These are phyloP conservation scores for Cutaneotrichosporon daszewskae DNA, from an alignment of 1,284 basidiomycete genomes.

Conservation along the genomic window DNA sequence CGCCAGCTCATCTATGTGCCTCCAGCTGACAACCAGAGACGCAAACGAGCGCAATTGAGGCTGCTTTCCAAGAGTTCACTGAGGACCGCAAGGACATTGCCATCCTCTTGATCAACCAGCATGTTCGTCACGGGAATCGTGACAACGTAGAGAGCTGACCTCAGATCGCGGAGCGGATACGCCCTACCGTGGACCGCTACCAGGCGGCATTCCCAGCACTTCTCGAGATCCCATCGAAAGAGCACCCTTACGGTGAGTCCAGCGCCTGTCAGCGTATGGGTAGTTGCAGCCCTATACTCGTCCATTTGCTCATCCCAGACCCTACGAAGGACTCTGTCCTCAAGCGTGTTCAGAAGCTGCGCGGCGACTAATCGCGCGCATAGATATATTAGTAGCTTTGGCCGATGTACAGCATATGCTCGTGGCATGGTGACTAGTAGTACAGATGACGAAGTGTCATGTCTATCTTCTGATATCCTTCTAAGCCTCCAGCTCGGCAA, in stretches of 20 bases:
- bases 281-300: background rate
- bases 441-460: background rate
- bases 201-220: constrained; percentile 93
- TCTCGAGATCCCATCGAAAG: constrained; percentile 77
- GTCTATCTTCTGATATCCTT: background rate
- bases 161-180: constrained; percentile 92
- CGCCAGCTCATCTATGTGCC: background rate
- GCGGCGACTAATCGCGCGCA: constrained; percentile 60
- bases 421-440: constrained; percentile 4
- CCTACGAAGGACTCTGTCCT: constrained; percentile 94
- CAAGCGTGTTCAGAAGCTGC: constrained; percentile 94
- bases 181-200: constrained; percentile 91
- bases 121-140: constrained; percentile 56
- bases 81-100: constrained; percentile 81
- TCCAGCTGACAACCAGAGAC: constrained; percentile 60
- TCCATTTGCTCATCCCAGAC: constrained; percentile 54
- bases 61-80: constrained; percentile 85
- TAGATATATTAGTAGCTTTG: background rate
- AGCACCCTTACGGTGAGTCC: constrained; percentile 76
- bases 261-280: too few relatives aligned
- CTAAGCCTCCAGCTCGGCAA: constrained; percentile 30
- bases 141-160: constrained; percentile 2
- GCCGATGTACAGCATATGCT: constrained; percentile 25
- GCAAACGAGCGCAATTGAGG: constrained; percentile 77
- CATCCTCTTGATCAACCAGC: constrained; percentile 93